Conservation (phyloP, 208 protist species). For the Leishmania mexicana region DNA sequence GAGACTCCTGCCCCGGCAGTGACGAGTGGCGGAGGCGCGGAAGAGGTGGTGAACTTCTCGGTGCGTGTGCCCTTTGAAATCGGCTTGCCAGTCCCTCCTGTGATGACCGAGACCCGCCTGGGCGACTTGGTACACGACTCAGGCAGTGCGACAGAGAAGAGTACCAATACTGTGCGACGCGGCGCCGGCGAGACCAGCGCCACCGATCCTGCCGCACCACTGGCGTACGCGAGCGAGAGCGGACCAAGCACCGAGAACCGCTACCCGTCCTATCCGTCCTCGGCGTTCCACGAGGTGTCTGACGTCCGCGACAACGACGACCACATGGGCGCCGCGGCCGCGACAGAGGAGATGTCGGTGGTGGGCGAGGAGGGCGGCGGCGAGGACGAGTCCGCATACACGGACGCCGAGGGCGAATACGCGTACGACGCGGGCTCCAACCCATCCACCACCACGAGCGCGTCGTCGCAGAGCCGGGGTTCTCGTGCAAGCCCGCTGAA, state of each 20-base stretch:
- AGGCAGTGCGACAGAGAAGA: background rate
- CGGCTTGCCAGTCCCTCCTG: slow-evolving; percentile 12
- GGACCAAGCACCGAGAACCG: slow-evolving; percentile 2
- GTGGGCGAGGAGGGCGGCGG: slow-evolving; percentile 15
- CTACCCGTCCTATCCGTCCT: slow-evolving; percentile 28
- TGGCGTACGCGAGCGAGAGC: slow-evolving; percentile 2
- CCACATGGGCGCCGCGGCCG: background rate
- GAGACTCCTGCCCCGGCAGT: background rate
- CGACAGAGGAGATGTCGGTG: slow-evolving; percentile 9
- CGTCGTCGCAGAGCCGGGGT: background rate
- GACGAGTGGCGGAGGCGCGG: slow-evolving; percentile 4
- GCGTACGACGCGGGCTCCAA: slow-evolving; percentile 6
- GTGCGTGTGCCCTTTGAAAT: slow-evolving; percentile 33
- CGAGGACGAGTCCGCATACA: slow-evolving; percentile 6
- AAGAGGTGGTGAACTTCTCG: slow-evolving; percentile 23
- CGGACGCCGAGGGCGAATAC: slow-evolving; percentile 16
- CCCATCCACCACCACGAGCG: background rate
- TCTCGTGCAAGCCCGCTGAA: slow-evolving; percentile 18
- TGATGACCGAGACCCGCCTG: slow-evolving; percentile 2
- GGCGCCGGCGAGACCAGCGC: background rate
- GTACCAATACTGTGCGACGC: background rate
- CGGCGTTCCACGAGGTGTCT: slow-evolving; percentile 27
- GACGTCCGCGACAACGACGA: slow-evolving; percentile 21
- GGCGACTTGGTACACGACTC: slow-evolving; percentile 1
- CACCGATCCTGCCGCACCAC: background rate